Evolutionary conservation across 75 land plant genomes (phyloP), one percentile per base, ranked within the genome.

Genomic region (Picea glauca): DNA sequence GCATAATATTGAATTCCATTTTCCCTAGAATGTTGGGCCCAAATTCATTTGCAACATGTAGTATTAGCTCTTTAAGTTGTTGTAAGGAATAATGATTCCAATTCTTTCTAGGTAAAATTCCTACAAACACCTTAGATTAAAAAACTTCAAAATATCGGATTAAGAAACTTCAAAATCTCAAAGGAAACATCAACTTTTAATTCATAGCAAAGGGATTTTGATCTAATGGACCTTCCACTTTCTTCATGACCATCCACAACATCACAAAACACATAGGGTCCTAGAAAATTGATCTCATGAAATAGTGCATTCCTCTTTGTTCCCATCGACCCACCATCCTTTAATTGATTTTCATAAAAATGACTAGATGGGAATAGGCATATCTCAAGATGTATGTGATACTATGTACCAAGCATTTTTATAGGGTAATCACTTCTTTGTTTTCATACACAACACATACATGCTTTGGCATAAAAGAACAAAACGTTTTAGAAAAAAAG

Each of bases 311-410:
- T 21, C 23, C 21, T 68, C 78, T 87, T 91, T 50, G 79, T 78
- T 20, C 78, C 76, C 80, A 84, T 79, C 13, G 35, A 4, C 5
- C 59, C 86, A 4, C 94, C 98, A 91, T 95, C 89, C n/a, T 87
- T 63, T 77, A 98, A 74, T 78, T 90, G 89, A 62, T 84, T 84
- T 6, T 95, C 92, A 83, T 98, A 98, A 72, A 98, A 98, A 88
- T 93, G 91, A 23, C 79, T 76, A 26, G 99, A 95, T 35, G 99
- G 99, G 60, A 98, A 98, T 18, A 43, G 70, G 58, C 93, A 89
- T 67, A 98, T 98, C 77, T 95, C 98, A 60, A 98, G 99, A 77
- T 98, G 96, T 98, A 98, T 98, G 33, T 98, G 90, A 79, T 98
- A 98, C 99, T 98, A n/a, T n/a, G n/a, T n/a, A n/a, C n/a, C n/a